phyloP scores from a whole-genome alignment of 2,329 filamentous ascomycete species.

The Pseudogymnoascus sp. region DNA sequence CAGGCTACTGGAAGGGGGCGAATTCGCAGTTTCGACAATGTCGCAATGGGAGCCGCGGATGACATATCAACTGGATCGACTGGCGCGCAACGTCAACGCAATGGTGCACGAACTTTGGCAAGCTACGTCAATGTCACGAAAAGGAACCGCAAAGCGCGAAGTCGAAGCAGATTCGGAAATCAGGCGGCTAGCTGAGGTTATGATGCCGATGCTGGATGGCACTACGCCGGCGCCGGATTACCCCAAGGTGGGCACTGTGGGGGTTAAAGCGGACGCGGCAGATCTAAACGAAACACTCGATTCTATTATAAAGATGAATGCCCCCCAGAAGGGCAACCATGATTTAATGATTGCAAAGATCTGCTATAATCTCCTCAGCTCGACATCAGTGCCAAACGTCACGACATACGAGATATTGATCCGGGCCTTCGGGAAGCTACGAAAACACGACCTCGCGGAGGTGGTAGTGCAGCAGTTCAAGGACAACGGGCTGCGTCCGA shows the following conservation, averaged over 20 bases:
- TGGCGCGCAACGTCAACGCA: neutral
- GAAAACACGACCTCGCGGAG: conserved; percentile 42
- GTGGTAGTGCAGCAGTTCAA: conserved; percentile 36
- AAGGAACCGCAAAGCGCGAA: neutral
- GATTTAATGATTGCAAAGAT: conserved; percentile 31
- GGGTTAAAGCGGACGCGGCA: neutral
- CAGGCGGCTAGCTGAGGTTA: neutral
- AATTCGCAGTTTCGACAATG: conserved; percentile 1
- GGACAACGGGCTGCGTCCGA: conserved; percentile 14
- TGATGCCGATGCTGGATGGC: neutral
- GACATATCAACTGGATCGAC: neutral
- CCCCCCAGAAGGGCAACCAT: conserved; percentile 10
- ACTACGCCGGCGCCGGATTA: neutral
- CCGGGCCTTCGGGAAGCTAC: conserved; percentile 49
- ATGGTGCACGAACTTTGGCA: neutral
- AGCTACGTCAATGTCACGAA: neutral
- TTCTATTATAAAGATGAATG: neutral
- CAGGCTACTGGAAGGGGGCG: neutral
- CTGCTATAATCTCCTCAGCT: conserved; percentile 58
- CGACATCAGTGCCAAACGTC: conserved; percentile 52
- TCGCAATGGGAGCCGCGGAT: neutral
- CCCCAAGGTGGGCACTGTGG: neutral
- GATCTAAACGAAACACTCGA: neutral
- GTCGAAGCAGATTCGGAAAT: neutral
- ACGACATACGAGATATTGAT: conserved; percentile 66